Evolutionary conservation across 768 basidiomycete species (phyloP).

Genomic region (Naganishia vishniacii): DNA sequence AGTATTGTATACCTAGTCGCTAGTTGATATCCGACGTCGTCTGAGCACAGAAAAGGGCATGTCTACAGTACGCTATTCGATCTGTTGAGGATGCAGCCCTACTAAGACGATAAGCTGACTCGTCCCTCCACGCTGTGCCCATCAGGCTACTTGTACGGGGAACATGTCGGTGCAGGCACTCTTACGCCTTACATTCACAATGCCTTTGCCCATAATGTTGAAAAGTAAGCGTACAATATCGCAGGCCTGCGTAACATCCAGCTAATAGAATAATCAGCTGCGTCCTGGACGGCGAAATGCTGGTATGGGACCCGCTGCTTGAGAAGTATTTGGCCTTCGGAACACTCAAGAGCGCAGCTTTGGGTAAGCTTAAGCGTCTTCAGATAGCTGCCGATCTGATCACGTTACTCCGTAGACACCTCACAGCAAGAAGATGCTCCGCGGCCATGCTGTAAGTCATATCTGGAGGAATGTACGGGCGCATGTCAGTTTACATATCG

Average conservation of each 20-base stretch:
- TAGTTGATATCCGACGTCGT: neutral
- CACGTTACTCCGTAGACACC: slow-evolving; percentile 60
- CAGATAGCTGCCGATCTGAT: too few species aligned
- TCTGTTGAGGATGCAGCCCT: neutral
- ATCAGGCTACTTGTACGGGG: slow-evolving; percentile 69
- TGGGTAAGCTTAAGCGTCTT: slow-evolving; percentile 62
- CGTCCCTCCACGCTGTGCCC: neutral
- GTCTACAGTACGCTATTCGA: slow-evolving; percentile 33
- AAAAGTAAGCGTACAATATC: slow-evolving; percentile 61
- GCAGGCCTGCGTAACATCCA: neutral
- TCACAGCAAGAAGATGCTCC: slow-evolving; percentile 59
- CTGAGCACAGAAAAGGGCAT: slow-evolving; percentile 5
- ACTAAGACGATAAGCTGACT: neutral
- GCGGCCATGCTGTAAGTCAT: slow-evolving; percentile 79
- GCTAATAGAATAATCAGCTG: slow-evolving; percentile 55
- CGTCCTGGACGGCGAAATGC: slow-evolving; percentile 95
- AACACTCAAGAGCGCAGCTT: slow-evolving; percentile 82
- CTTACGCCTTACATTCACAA: slow-evolving; percentile 77
- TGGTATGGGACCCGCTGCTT: slow-evolving; percentile 91
- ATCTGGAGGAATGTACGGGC: neutral
- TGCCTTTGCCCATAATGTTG: slow-evolving; percentile 68
- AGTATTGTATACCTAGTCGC: neutral
- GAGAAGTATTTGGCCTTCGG: slow-evolving; percentile 88
- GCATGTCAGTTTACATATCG: neutral
- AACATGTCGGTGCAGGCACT: slow-evolving; percentile 70